Conservation (phyloP, 2,329 filamentous ascomycete genomes). For the Didymella pomorum region DNA sequence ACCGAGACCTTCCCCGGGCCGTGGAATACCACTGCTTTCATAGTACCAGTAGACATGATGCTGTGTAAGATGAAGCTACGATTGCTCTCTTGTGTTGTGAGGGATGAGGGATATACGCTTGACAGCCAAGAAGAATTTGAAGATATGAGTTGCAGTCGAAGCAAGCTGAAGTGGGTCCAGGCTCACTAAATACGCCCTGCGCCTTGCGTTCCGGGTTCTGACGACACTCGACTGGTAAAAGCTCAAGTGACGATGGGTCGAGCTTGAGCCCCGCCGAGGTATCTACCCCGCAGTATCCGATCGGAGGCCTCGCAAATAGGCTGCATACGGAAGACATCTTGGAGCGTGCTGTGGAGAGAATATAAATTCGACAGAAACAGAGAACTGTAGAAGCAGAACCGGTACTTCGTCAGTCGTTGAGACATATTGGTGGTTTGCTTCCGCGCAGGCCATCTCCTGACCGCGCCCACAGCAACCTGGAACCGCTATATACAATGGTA, state of each 20-base stretch:
- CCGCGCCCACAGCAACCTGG: not conserved
- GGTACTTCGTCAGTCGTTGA: slow-evolving; percentile 1
- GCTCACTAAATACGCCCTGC: slow-evolving; percentile 22
- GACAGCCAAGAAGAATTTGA: not conserved
- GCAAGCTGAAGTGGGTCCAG: slow-evolving; percentile 8
- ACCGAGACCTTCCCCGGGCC: slow-evolving; percentile 77
- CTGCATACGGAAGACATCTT: slow-evolving; percentile 14
- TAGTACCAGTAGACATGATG: slow-evolving; percentile 55
- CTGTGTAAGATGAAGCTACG: not conserved
- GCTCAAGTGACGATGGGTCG: slow-evolving; percentile 23
- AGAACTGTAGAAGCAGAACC: not conserved
- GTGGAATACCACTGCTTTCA: slow-evolving; percentile 91
- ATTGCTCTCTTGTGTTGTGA: not conserved
- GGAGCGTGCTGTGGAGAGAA: not conserved
- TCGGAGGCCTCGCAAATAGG: slow-evolving; percentile 16
- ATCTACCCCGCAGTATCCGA: slow-evolving; percentile 31
- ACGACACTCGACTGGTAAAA: slow-evolving; percentile 20
- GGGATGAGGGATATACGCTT: not conserved
- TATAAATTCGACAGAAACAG: not conserved
- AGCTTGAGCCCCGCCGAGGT: slow-evolving; percentile 38
- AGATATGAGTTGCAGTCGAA: not conserved
- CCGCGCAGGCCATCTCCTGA: not conserved
- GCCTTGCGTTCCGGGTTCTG: slow-evolving; percentile 17
- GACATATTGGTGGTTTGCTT: not conserved
- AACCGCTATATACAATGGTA: slow-evolving; percentile 5